Evolutionary conservation across 192 early-diverging fungal species (phyloP).

Genomic region (Mortierella alpina): DNA sequence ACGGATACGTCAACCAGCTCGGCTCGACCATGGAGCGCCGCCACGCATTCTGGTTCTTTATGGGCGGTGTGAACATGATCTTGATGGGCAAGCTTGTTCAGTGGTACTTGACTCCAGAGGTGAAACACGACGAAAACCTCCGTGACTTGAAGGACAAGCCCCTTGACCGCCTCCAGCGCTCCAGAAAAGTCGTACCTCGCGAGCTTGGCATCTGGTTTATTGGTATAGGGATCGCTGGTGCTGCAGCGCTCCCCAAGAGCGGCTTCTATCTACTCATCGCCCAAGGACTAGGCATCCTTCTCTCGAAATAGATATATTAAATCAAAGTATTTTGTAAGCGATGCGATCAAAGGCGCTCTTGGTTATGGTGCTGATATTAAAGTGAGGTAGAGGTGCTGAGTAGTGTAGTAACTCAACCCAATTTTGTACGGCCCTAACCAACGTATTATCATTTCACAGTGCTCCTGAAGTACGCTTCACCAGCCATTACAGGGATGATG

Average conservation of each 20-base stretch:
- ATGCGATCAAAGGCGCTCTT: no score
- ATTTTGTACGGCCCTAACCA: no score
- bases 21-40: neutral
- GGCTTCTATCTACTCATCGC: constrained; percentile 10
- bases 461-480: no score
- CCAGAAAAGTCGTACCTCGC: neutral
- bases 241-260: neutral
- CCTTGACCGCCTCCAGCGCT: no score
- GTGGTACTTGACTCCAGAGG: constrained; percentile 21
- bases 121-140: neutral
- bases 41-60: constrained; percentile 25
- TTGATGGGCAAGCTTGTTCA: constrained; percentile 17
- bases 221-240: constrained; percentile 2
- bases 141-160: neutral
- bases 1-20: constrained; percentile 26
- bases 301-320: neutral
- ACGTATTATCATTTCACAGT: no score
- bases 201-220: constrained; percentile 11
- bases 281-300: constrained; percentile 1
- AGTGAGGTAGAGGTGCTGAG: no score
- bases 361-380: no score
- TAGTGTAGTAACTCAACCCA: no score
- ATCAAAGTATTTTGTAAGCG: no score
- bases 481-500: no score
- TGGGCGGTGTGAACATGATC: constrained; percentile 10